Evolutionary conservation across 441 rosid genomes (phyloP), one percentile per base, ranked within the genome.

Genomic region (Metrosideros polymorpha): DNA sequence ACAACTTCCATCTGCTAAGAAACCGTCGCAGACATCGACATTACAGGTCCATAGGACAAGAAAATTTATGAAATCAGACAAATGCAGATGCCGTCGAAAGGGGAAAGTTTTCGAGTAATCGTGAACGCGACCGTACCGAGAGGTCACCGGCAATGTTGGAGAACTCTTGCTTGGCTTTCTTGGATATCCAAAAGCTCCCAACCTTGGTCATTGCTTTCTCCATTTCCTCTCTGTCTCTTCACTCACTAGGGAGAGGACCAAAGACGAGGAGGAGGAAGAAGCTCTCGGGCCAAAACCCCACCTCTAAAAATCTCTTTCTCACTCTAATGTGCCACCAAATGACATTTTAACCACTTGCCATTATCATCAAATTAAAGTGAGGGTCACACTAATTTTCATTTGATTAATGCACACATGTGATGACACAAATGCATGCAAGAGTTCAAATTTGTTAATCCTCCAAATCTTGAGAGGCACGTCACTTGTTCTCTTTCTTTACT

Each of bases 121-220:
- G 52, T 4, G 5, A 19, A 50, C 8, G 24, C 51, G 71, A 32
- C 18, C 59, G 9, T 43, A 97, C 98, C 86, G 92, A 90, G 89
- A 97, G 85, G 87, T 97, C 99, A 49, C 88, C 95, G 82, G 96
- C 83, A 54, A 97, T 94, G 92, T 92, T 94, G 14, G 96, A 89
- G 89, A 96, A 86, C 92, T 97, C 98, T 84, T 94, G 95, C 88
- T 94, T 96, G 42, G 98, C 98, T 92, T 95, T 94, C 92, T 92
- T 95, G 0, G 98, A 93, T 91, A 96, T 91, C 99, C 98, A 97
- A n/a, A 91, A 91, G 63, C 94, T 89, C 54, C 98, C 94, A 55
- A 95, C 97, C 90, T 92, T 97, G 32, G 98, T 94, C 24, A 97
- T 84, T 30, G 98, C 98, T 85, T 92, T 97, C 94, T 97, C 99